These are phyloP conservation scores for Solanum habrochaites DNA, from an alignment of 257 asterid species.

Conservation along the genomic window DNA sequence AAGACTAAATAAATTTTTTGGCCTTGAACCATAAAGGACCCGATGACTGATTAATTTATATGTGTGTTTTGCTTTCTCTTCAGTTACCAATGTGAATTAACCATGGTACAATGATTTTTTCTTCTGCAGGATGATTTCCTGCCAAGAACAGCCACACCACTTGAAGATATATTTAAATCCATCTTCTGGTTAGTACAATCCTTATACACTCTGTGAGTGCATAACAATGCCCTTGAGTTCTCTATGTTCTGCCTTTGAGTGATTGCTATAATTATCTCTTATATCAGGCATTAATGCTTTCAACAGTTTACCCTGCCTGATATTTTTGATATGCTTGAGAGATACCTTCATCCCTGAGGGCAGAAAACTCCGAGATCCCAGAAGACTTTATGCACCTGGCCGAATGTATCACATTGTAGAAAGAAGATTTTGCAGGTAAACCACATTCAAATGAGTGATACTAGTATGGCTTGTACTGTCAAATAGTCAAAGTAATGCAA, in stretches of 20 bases:
- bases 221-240: neutral
- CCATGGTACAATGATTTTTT: neutral
- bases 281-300: constrained; percentile 48
- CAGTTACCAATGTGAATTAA: neutral
- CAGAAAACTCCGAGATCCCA: constrained; percentile 87
- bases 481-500: neutral
- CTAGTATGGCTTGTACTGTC: neutral
- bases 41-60: neutral
- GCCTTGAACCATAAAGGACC: neutral
- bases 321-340: constrained; percentile 88
- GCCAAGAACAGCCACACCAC: constrained; percentile 89
- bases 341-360: constrained; percentile 88
- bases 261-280: constrained; percentile 21
- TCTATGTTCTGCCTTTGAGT: constrained; percentile 8
- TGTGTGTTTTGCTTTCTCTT: neutral
- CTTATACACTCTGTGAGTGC: neutral
- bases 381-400: constrained; percentile 95
- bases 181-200: constrained; percentile 67
- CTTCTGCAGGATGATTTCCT: constrained; percentile 80
- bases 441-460: neutral
- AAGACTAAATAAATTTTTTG: neutral
- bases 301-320: constrained; percentile 86
- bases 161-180: constrained; percentile 90
- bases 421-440: constrained; percentile 86
- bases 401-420: constrained; percentile 91